A percentile compares a stretch with the other conserved stretches of the same genome.
Conservation (phyloP, 805 yeast species). For the Saccharomycopsis fibuligera region DNA sequence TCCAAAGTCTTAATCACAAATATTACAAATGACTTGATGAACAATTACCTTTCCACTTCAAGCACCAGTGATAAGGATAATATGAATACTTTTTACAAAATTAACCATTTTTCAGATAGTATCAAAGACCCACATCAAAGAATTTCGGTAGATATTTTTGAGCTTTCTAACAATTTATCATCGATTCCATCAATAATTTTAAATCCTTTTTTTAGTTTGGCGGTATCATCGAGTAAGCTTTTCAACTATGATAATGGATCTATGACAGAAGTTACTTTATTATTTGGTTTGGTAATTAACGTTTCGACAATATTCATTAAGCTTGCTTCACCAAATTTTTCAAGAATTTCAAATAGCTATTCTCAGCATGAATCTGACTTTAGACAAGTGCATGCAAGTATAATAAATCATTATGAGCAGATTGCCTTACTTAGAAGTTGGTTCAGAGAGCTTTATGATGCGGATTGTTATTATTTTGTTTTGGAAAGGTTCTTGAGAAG, state of each 20-base stretch:
- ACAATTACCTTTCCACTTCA: constrained; percentile 57
- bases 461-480: constrained; percentile 77
- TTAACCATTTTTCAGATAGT: constrained; percentile 51
- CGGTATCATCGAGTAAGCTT: constrained; percentile 14
- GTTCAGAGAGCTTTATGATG: constrained; percentile 62
- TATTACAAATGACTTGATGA: constrained; percentile 58
- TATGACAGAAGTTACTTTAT: constrained; percentile 70
- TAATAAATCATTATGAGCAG: constrained; percentile 76
- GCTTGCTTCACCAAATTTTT: constrained; percentile 84
- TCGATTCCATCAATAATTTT: constrained; percentile 75
- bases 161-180: constrained; percentile 66
- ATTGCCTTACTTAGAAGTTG: constrained; percentile 83
- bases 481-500: constrained; percentile 73
- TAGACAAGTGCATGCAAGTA: constrained; percentile 73
- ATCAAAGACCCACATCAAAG: constrained; percentile 77
- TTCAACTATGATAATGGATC: constrained; percentile 51
- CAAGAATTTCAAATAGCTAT: constrained; percentile 66
- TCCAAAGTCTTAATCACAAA: constrained; percentile 55
- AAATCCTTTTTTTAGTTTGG: constrained; percentile 19
- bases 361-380: constrained; percentile 82
- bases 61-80: constrained; percentile 31
- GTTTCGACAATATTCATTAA: constrained; percentile 67
- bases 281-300: constrained; percentile 75
- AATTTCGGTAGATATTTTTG: constrained; percentile 71
- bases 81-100: constrained; percentile 63